A percentile compares a stretch with the other conserved stretches of the same genome.
Evolutionary conservation across 768 basidiomycete species (phyloP).

Genomic region (Xerocomus brunneocitrinus): DNA sequence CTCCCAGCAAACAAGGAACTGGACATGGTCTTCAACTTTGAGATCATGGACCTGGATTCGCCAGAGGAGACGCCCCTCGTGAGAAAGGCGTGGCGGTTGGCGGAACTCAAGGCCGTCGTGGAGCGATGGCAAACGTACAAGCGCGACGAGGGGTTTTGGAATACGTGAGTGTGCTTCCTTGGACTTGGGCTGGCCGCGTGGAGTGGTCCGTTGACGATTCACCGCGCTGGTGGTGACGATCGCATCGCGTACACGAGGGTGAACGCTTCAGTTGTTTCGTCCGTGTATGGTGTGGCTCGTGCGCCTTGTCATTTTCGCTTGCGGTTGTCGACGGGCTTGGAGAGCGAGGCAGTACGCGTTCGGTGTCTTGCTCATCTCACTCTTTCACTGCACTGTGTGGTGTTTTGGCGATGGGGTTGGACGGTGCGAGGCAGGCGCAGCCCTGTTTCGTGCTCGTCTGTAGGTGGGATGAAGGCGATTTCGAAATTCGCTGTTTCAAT

Average conservation of each 20-base stretch:
- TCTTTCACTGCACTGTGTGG: neutral
- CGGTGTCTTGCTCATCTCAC: slow-evolving; percentile 13
- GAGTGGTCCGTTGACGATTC: neutral
- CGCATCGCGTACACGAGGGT: slow-evolving; percentile 8
- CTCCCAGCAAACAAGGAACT: slow-evolving; percentile 56
- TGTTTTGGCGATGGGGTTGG: neutral
- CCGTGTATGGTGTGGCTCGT: neutral
- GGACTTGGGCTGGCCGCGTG: too few relatives aligned
- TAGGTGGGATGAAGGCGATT: neutral
- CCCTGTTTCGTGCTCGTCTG: slow-evolving; percentile 2
- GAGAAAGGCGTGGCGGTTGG: slow-evolving; percentile 46
- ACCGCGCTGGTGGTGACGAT: slow-evolving; percentile 4
- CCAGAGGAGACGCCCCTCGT: slow-evolving; percentile 39
- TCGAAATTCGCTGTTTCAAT: slow-evolving; percentile 3
- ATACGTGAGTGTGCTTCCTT: slow-evolving; percentile 40
- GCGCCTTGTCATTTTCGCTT: neutral
- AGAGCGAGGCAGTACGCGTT: slow-evolving; percentile 21
- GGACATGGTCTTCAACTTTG: slow-evolving; percentile 59
- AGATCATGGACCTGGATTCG: slow-evolving; percentile 56
- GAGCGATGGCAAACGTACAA: slow-evolving; percentile 54
- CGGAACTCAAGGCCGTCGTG: slow-evolving; percentile 41
- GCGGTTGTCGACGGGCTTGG: slow-evolving; percentile 3
- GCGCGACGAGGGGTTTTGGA: slow-evolving; percentile 62
- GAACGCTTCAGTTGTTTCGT: neutral
- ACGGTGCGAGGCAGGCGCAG: slow-evolving; percentile 17